These are phyloP conservation scores for Macrotyloma uniflorum DNA, from an alignment of 306 rosid species.

Conservation along the genomic window DNA sequence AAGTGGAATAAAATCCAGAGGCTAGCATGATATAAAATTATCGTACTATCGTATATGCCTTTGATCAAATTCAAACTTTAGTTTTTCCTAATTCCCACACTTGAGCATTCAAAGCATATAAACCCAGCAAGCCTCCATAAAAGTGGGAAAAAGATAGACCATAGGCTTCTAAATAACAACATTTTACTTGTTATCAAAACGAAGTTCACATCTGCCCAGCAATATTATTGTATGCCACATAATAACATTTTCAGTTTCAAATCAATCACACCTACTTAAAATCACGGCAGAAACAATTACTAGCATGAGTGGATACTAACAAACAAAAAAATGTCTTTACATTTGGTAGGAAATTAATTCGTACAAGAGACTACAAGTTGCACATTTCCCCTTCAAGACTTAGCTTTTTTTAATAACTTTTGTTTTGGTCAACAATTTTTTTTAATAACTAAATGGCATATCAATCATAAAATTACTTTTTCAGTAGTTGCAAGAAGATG, in stretches of 20 bases:
- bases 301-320: not conserved
- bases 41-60: not conserved
- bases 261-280: not conserved
- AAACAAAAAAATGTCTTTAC: not conserved
- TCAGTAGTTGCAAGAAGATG: slow-evolving; percentile 8
- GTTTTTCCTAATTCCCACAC: not conserved
- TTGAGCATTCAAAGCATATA: not conserved
- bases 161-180: not conserved
- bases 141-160: not conserved
- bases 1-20: not conserved
- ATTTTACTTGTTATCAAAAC: not conserved
- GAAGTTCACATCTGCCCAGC: not conserved
- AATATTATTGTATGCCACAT: not conserved
- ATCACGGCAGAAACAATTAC: not conserved
- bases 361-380: not conserved
- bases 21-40: not conserved
- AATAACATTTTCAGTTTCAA: not conserved
- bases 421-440: too few relatives aligned
- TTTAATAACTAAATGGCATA: too few relatives aligned
- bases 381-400: slow-evolving; percentile 4
- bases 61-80: not conserved
- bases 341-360: slow-evolving; percentile 5
- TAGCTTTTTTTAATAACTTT: too few relatives aligned
- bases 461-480: not conserved
- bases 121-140: not conserved